Conservation (phyloP, 2,329 filamentous ascomycete genomes). For the Orbilia oligospora region DNA sequence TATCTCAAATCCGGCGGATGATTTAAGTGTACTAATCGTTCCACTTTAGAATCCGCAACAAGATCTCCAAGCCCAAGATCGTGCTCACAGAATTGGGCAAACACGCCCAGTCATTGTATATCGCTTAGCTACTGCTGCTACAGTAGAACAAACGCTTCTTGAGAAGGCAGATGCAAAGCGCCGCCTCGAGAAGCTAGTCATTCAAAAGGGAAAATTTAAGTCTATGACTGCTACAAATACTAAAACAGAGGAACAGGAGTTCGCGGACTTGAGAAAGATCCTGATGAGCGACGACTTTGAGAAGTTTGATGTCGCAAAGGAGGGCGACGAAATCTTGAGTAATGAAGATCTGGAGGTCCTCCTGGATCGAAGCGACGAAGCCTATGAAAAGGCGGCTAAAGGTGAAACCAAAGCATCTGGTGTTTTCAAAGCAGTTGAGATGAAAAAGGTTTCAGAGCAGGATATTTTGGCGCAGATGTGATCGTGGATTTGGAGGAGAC, state of each 20-base stretch:
- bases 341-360: constrained; percentile 82
- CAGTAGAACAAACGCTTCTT: constrained; percentile 89
- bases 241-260: constrained; percentile 72
- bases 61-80: constrained; percentile 95
- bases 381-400: constrained; percentile 68
- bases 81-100: constrained; percentile 94
- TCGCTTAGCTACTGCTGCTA: constrained; percentile 90
- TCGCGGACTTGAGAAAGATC: constrained; percentile 71
- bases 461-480: constrained; percentile 58
- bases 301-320: constrained; percentile 73
- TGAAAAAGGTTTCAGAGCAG: constrained; percentile 52
- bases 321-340: constrained; percentile 77
- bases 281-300: constrained; percentile 81
- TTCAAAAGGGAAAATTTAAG: constrained; percentile 89
- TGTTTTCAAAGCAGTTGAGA: constrained; percentile 58
- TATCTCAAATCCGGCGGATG: not conserved
- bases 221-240: constrained; percentile 71
- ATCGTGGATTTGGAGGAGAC: not conserved
- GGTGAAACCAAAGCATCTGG: constrained; percentile 57
- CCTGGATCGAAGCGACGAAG: constrained; percentile 80
- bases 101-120: constrained; percentile 93
- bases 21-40: constrained; percentile 33
- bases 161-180: constrained; percentile 92
- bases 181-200: constrained; percentile 91
- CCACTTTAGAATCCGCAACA: constrained; percentile 94